These are phyloP conservation scores for Suillus subaureus DNA, from an alignment of 768 basidiomycete genomes.

Conservation along the genomic window DNA sequence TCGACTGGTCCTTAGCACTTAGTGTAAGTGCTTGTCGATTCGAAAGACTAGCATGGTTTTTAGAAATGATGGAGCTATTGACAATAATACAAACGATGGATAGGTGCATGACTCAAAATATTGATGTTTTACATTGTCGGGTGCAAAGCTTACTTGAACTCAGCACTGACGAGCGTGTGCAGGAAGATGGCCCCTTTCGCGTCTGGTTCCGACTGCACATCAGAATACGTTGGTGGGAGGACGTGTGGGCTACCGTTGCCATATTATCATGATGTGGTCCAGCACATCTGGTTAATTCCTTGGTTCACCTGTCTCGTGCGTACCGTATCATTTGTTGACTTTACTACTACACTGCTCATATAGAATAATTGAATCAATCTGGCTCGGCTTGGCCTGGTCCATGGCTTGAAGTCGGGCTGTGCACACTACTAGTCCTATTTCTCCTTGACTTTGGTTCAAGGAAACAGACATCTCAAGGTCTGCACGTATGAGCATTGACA, in stretches of 20 bases:
- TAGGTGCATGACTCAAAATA: background rate
- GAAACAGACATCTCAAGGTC: constrained; percentile 16
- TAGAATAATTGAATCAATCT: background rate
- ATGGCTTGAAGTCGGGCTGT: background rate
- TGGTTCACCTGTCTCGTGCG: constrained; percentile 21
- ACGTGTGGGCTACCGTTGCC: constrained; percentile 31
- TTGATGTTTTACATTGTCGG: background rate
- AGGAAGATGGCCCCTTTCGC: constrained; percentile 21
- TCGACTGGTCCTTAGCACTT: background rate
- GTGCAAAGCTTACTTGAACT: too few species aligned
- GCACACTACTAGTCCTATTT: background rate
- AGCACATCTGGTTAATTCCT: too few species aligned
- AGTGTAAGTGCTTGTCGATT: background rate
- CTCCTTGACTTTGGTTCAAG: background rate
- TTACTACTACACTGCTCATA: background rate
- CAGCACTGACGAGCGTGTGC: constrained; percentile 14
- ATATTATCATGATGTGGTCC: too few species aligned
- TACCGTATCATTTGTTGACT: constrained; percentile 1
- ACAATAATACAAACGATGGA: background rate
- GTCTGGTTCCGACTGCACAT: constrained; percentile 27
- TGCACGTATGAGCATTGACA: constrained; percentile 28
- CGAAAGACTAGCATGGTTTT: background rate
- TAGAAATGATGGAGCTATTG: background rate
- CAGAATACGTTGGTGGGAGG: constrained; percentile 33
- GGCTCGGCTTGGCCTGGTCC: background rate